phyloP scores from a whole-genome alignment of 164 flowering plant genomes.

The Stephania yunnanensis region DNA sequence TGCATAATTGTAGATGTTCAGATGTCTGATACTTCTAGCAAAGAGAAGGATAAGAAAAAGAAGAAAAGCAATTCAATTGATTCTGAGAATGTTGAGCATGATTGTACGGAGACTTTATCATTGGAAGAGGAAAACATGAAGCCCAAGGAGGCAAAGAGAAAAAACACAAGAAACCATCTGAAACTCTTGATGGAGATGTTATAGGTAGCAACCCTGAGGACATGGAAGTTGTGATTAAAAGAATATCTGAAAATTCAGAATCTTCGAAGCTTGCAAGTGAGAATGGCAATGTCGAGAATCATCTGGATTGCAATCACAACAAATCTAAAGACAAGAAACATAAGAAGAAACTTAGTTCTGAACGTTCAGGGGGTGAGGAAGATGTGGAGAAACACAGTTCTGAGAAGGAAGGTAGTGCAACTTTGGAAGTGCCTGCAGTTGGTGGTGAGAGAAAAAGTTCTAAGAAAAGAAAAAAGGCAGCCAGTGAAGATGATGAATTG shows the following conservation, averaged over 20 bases:
- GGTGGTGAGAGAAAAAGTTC: conserved; percentile 26
- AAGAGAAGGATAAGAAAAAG: conserved; percentile 37
- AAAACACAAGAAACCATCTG: neutral
- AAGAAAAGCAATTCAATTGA: conserved; percentile 31
- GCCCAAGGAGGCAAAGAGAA: neutral
- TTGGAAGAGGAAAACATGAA: neutral
- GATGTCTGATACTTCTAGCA: neutral
- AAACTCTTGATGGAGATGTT: neutral
- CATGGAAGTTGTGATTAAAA: neutral
- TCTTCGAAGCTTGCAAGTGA: conserved; percentile 1
- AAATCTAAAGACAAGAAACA: conserved; percentile 19
- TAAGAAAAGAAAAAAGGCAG: conserved; percentile 58
- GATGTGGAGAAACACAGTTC: conserved; percentile 5
- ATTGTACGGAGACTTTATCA: conserved; percentile 4
- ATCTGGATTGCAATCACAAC: conserved; percentile 1
- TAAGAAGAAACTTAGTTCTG: conserved; percentile 20
- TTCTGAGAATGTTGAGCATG: conserved; percentile 15
- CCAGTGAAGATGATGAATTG: conserved; percentile 31
- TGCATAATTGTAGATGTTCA: conserved; percentile 20
- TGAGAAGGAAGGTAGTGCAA: conserved; percentile 9
- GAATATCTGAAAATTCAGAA: neutral
- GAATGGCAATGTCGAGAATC: neutral
- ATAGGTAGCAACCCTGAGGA: conserved; percentile 14
- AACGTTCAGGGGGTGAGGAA: conserved; percentile 6
- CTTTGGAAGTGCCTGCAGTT: conserved; percentile 19